Evolutionary conservation across 2,329 filamentous ascomycete genomes (phyloP).

Genomic region (Penicillium italicum): DNA sequence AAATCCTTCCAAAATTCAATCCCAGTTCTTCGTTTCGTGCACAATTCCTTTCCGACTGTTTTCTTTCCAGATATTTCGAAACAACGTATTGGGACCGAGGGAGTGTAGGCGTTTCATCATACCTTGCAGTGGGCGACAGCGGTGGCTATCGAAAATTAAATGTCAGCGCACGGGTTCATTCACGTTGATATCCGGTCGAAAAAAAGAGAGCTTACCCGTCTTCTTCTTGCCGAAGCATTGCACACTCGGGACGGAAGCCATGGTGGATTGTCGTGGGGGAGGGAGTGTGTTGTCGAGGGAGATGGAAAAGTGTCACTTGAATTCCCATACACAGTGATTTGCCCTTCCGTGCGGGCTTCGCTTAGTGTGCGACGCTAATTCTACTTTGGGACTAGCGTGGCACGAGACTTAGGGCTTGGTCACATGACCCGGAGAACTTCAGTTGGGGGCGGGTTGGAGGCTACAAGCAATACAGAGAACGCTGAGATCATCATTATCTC

Average conservation of each 20-base stretch:
- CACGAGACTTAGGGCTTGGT: slow-evolving; percentile 27
- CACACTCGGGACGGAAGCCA: slow-evolving; percentile 75
- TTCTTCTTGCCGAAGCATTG: slow-evolving; percentile 99
- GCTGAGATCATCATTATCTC: slow-evolving; percentile 8
- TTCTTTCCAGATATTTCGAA: slow-evolving; percentile 13
- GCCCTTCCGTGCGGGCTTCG: slow-evolving; percentile 42
- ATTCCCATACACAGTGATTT: slow-evolving; percentile 30
- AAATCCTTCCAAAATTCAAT: slow-evolving; percentile 10
- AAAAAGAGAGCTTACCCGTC: slow-evolving; percentile 52
- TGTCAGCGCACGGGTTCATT: slow-evolving; percentile 30
- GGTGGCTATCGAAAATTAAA: slow-evolving; percentile 55
- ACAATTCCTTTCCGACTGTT: slow-evolving; percentile 7
- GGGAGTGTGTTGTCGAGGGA: slow-evolving; percentile 41
- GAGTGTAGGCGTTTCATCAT: slow-evolving; percentile 37
- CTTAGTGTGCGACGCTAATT: slow-evolving; percentile 37
- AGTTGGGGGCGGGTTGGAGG: slow-evolving; percentile 1
- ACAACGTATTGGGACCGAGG: slow-evolving; percentile 18
- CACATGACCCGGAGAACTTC: slow-evolving; percentile 28
- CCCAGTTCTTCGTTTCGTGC: slow-evolving; percentile 6
- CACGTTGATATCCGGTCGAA: neutral
- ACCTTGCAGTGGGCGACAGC: slow-evolving; percentile 92
- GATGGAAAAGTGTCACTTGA: slow-evolving; percentile 30
- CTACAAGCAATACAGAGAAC: slow-evolving; percentile 4
- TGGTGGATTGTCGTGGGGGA: slow-evolving; percentile 52
- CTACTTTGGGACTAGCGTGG: slow-evolving; percentile 22